phyloP scores from a whole-genome alignment of 352 stramenopile genomes.

The Phytopythium kandeliae region DNA sequence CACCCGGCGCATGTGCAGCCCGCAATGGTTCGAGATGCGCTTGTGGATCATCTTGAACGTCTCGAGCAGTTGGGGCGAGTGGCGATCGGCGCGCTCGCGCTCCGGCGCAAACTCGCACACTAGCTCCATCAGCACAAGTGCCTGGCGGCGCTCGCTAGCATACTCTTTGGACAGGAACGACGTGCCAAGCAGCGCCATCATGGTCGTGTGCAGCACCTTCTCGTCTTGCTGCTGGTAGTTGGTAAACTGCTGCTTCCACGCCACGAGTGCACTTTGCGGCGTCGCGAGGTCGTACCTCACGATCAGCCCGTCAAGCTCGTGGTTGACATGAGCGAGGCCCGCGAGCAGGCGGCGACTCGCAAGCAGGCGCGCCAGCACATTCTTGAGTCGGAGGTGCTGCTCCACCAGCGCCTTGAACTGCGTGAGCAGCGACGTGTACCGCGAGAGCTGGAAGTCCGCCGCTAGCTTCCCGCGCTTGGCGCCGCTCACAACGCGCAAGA shows the following conservation, averaged over 20 bases:
- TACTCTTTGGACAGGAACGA: constrained; percentile 62
- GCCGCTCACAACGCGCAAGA: constrained; percentile 31
- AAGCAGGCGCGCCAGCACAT: constrained; percentile 27
- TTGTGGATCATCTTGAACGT: constrained; percentile 62
- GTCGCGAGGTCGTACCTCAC: constrained; percentile 22
- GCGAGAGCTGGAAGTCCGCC: constrained; percentile 17
- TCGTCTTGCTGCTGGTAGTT: constrained; percentile 51
- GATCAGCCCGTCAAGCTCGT: constrained; percentile 33
- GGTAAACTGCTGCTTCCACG: constrained; percentile 44
- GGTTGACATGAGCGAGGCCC: constrained; percentile 25
- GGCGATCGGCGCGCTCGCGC: constrained; percentile 15
- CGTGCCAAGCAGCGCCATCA: constrained; percentile 38
- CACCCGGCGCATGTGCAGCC: constrained; percentile 41
- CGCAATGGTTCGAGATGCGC: constrained; percentile 41
- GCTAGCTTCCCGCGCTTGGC: constrained; percentile 19
- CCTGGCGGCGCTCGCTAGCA: constrained; percentile 35
- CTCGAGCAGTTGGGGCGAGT: constrained; percentile 49
- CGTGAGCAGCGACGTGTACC: constrained; percentile 40
- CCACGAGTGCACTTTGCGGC: constrained; percentile 21
- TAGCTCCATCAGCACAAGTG: constrained; percentile 48
- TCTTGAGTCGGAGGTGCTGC: constrained; percentile 33
- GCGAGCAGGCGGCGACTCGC: constrained; percentile 43
- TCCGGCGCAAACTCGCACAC: constrained; percentile 44
- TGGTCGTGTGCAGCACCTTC: constrained; percentile 44
- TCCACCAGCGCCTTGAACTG: constrained; percentile 32